These are phyloP conservation scores for Erysimum cheiranthoides DNA, from an alignment of 345 rosid species.

Conservation along the genomic window DNA sequence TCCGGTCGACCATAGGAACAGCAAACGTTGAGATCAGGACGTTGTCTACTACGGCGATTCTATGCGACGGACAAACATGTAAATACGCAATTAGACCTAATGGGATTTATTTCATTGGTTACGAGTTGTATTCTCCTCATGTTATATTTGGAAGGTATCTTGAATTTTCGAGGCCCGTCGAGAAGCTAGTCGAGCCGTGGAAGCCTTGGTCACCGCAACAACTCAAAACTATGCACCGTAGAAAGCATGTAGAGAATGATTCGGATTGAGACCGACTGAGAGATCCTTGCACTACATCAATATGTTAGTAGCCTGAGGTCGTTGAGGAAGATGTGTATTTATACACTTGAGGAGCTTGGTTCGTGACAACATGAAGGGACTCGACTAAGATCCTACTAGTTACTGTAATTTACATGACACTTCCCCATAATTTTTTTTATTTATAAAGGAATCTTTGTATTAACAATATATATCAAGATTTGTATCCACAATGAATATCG, in stretches of 20 bases:
- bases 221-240: conserved; percentile 10
- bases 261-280: neutral
- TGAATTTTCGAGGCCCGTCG: conserved; percentile 34
- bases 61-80: conserved; percentile 33
- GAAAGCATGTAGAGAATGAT: neutral
- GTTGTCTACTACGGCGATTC: conserved; percentile 37
- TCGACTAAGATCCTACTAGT: conserved; percentile 3
- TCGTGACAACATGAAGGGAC: neutral
- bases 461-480: neutral
- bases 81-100: conserved; percentile 33
- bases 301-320: neutral
- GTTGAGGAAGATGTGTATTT: neutral
- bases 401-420: neutral
- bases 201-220: conserved; percentile 42
- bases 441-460: neutral
- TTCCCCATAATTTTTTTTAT: neutral
- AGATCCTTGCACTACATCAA: conserved; percentile 5
- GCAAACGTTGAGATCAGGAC: conserved; percentile 29
- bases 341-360: conserved; percentile 1
- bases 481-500: neutral
- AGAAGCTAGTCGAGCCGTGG: conserved; percentile 45
- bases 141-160: conserved; percentile 17
- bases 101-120: conserved; percentile 43
- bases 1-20: conserved; percentile 36
- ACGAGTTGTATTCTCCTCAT: conserved; percentile 43